These are phyloP conservation scores for Lentinula aciculospora DNA, from an alignment of 768 basidiomycete species.

Conservation along the genomic window DNA sequence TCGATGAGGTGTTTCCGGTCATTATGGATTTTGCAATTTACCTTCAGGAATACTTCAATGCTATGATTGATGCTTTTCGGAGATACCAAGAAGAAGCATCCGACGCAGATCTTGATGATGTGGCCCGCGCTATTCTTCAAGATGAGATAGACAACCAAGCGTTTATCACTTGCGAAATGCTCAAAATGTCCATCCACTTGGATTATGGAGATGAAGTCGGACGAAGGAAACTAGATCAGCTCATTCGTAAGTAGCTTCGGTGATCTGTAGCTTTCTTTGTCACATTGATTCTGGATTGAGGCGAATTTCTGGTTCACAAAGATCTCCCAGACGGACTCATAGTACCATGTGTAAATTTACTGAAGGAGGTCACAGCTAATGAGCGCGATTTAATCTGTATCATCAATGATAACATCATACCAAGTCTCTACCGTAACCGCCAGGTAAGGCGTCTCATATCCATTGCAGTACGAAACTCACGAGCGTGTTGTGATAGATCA, in stretches of 20 bases:
- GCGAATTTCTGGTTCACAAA: slow-evolving; percentile 62
- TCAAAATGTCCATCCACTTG: slow-evolving; percentile 53
- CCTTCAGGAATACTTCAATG: slow-evolving; percentile 69
- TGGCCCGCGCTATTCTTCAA: slow-evolving; percentile 3
- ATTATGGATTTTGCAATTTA: slow-evolving; percentile 76
- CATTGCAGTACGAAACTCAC: background rate
- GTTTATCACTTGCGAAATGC: slow-evolving; percentile 57
- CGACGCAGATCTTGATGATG: background rate
- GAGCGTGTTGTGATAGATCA: too few species aligned
- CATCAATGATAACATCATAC: slow-evolving; percentile 47
- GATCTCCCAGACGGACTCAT: slow-evolving; percentile 53
- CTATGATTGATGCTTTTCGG: slow-evolving; percentile 3
- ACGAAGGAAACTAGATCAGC: slow-evolving; percentile 61
- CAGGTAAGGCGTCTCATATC: slow-evolving; percentile 15
- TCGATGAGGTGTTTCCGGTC: slow-evolving; percentile 74
- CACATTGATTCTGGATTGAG: slow-evolving; percentile 19
- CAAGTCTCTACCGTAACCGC: slow-evolving; percentile 22
- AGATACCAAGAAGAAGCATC: background rate
- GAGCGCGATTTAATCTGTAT: slow-evolving; percentile 68
- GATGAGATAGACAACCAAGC: slow-evolving; percentile 36
- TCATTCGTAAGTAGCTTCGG: slow-evolving; percentile 59
- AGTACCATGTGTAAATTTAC: slow-evolving; percentile 56
- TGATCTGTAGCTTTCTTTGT: too few species aligned
- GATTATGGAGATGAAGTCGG: slow-evolving; percentile 78
- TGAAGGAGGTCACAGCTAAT: slow-evolving; percentile 51